Conservation (phyloP, 2,329 filamentous ascomycete species). For the Beauveria bassiana region DNA sequence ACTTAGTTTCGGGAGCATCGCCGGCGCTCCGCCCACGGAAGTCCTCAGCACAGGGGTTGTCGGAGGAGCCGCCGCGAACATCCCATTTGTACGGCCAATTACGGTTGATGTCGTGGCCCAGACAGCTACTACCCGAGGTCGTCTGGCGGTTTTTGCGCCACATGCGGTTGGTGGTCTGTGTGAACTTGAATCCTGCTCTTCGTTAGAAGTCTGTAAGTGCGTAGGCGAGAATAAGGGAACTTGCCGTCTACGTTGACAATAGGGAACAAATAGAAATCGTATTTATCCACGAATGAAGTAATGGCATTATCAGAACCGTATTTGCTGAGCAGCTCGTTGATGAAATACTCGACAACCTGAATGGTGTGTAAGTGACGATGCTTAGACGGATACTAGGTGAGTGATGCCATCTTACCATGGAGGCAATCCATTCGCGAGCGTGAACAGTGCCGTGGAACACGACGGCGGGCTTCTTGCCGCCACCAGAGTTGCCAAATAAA, state of each 20-base stretch:
- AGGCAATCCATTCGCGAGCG: constrained; percentile 52
- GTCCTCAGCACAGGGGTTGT: constrained; percentile 42
- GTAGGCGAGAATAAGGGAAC: constrained; percentile 1
- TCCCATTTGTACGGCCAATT: constrained; percentile 53
- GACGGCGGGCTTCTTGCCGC: constrained; percentile 39
- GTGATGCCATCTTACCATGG: constrained; percentile 31
- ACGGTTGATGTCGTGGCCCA: constrained; percentile 51
- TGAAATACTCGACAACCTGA: constrained; percentile 43
- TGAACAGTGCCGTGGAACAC: constrained; percentile 52
- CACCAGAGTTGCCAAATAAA: constrained; percentile 39
- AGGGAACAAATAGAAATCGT: constrained; percentile 60
- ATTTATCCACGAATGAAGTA: constrained; percentile 45
- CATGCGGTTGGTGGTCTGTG: constrained; percentile 46
- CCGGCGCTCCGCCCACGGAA: constrained; percentile 37
- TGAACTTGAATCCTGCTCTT: constrained; percentile 46
- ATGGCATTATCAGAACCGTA: constrained; percentile 33
- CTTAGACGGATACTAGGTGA: background rate
- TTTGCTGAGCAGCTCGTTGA: constrained; percentile 39
- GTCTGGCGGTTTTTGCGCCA: constrained; percentile 55
- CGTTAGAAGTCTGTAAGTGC: background rate
- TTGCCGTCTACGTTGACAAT: constrained; percentile 54
- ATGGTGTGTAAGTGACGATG: background rate
- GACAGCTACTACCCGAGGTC: constrained; percentile 31
- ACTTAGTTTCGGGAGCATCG: constrained; percentile 44
- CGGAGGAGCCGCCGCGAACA: constrained; percentile 40